Evolutionary conservation across 495 filamentous ascomycete species (phyloP).

Genomic region (Aspergillus heteromorphus): DNA sequence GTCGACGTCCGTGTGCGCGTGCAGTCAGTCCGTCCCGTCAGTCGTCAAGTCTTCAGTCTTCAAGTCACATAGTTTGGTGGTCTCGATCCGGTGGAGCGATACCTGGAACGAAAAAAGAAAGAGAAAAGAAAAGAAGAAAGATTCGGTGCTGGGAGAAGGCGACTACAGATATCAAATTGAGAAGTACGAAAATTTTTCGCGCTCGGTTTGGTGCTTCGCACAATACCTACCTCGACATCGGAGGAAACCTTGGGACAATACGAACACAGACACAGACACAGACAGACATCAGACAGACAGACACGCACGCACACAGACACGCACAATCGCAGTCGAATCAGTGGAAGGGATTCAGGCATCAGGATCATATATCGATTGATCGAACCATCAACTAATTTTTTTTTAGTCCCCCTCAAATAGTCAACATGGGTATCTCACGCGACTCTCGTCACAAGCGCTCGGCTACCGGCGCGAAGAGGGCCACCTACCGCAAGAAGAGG

Average conservation of each 20-base stretch:
- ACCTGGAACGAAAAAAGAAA: neutral
- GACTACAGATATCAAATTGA: neutral
- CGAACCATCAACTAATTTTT: neutral
- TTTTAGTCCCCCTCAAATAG: constrained; percentile 52
- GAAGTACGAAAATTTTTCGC: neutral
- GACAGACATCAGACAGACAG: neutral
- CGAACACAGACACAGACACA: neutral
- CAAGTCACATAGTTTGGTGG: neutral
- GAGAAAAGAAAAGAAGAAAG: neutral
- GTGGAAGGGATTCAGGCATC: neutral
- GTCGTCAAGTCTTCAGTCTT: no score
- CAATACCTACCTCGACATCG: neutral
- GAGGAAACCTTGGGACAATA: no score
- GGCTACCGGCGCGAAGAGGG: constrained; percentile 93
- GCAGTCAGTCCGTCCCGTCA: neutral
- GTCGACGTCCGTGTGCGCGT: constrained; percentile 1
- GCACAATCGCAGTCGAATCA: no score
- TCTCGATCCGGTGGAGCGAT: neutral
- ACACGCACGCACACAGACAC: neutral
- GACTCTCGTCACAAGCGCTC: constrained; percentile 99
- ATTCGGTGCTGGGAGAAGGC: neutral
- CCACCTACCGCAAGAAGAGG: constrained; percentile 86
- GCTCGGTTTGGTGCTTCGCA: neutral
- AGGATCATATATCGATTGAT: neutral
- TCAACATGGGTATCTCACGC: constrained; percentile 98